Base-by-base conservation (phyloP, 31 red algal species). In the Asparagopsis taxiformis region DNA sequence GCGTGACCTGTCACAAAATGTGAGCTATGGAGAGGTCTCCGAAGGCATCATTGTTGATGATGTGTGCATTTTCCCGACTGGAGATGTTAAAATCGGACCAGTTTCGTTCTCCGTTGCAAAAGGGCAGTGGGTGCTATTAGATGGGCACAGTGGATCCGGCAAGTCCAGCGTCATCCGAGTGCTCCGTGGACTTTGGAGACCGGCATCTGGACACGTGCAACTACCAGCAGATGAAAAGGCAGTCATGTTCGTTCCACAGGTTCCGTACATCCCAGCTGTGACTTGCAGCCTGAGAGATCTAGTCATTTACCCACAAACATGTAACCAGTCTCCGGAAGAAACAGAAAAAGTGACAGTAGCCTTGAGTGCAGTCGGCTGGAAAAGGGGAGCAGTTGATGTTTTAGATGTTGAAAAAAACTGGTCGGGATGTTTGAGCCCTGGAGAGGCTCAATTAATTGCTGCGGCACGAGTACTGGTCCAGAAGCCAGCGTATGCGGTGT, bases 391-490 rank as follows among this genome's bases (percentile, higher is more conserved):
- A 20, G 55, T 31, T 26, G 63, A 38, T 30, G 43, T n/a, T 19
- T 23, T 70, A 21, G 83, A 84, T 34, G 70, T 72, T 51, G 55
- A 41, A 20, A 66, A 62, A 32, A 70, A 72, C 38, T 97, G 94
- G 94, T 61, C 94, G 19, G 65, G 77, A 21, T 79, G 87, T 13
- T 43, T 97, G 31, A 87, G 80, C 52, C 85, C 85, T 17, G 94
- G 94, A 30, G 89, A 97, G 70, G 73, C 80, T 37, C 90, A 93
- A 56, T 67, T 90, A 26, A 56, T 97, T 23, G 67, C 75, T 32
- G 82, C 76, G 37, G 90, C 94, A 55, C 63, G 94, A 24, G 71
- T 93, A 1, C 58, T 97, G 49, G 86, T 70, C 58, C 83, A 84
- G 29, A 74, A 80, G 53, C 94, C 94, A 21, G 59, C 54, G 38